Conservation (phyloP, 495 filamentous ascomycete species). For the Penicillium maclennaniae region DNA sequence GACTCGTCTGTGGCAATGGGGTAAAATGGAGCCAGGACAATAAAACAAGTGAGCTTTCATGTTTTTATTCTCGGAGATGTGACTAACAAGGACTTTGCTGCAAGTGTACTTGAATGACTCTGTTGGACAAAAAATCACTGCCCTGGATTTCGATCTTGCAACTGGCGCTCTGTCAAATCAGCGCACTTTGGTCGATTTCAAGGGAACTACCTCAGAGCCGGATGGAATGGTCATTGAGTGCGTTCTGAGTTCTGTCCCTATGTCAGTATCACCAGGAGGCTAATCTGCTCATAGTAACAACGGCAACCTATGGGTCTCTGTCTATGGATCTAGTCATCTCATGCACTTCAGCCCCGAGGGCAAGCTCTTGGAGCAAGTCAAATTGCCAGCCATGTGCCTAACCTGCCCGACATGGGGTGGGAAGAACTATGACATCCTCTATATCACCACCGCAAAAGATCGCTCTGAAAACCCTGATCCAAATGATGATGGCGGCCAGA, state of each 20-base stretch:
- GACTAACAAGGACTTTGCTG: background rate
- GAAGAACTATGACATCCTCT: conserved; percentile 10
- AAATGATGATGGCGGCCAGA: conserved; percentile 18
- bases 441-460: conserved; percentile 9
- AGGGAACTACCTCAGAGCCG: conserved; percentile 16
- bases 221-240: conserved; percentile 30
- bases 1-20: conserved; percentile 30
- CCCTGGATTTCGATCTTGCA: conserved; percentile 28
- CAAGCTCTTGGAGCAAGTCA: conserved; percentile 13
- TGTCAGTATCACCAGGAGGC: background rate
- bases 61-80: background rate
- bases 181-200: conserved; percentile 19
- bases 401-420: conserved; percentile 18
- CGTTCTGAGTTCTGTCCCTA: background rate
- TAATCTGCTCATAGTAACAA: conserved; percentile 6
- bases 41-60: conserved; percentile 17
- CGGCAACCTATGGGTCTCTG: conserved; percentile 19
- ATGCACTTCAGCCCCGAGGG: conserved; percentile 19
- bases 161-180: conserved; percentile 22
- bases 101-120: conserved; percentile 29
- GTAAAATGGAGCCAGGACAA: conserved; percentile 34
- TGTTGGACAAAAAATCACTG: conserved; percentile 19
- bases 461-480: conserved; percentile 9
- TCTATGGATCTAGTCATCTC: conserved; percentile 11
- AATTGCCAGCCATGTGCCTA: conserved; percentile 13